Evolutionary conservation across 225 moss, liverwort and hornwort species (phyloP), one percentile per base, ranked within the genome.

Genomic region (Straminergon stramineum): DNA sequence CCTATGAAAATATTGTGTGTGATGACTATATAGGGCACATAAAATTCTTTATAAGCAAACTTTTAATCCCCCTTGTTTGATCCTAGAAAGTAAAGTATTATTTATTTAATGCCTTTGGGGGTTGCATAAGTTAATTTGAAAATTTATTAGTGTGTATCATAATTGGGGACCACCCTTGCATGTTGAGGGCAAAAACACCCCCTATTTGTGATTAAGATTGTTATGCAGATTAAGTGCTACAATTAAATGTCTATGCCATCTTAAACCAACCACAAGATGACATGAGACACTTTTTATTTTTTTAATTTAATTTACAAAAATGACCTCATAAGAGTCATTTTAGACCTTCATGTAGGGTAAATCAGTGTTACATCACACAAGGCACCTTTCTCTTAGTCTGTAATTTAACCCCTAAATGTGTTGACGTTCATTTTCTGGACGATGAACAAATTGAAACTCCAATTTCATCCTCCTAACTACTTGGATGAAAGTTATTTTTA

Each of bases 1-100:
- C 31, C n/a, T n/a, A n/a, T n/a, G n/a, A n/a, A n/a, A 68, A n/a
- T n/a, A 68, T 2, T 0, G 2, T 22, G 21, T 12, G 2, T n/a
- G n/a, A 37, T 2, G 0, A 1, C n/a, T 2, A 68, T 37, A 35
- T 22, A 37, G 12, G 7, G 12, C 13, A n/a, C 23, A 13, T 23
- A 22, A n/a, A 7, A 22, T 69, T n/a, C 23, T 69, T n/a, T 4
- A 12, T 0, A n/a, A 5, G 12, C 4, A 22, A 13, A 68, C 12
- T 68, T 69, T 9, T 20, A 1, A 3, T 2, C 21, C n/a, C 12
- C 18, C 7, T 18, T 18, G 52, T 52, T 58, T 9, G 58, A 69
- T 69, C 13, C 1, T n/a, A 2, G 0, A n/a, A 37, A 68, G 22
- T 68, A 12, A 68, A 12, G 17, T 35, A 67, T 18, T 1, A 18